Percentiles rank a stretch among this genome's conserved stretches.
phyloP scores from a whole-genome alignment of 2,329 filamentous ascomycete genomes.

The Pestalotiopsis sp. region DNA sequence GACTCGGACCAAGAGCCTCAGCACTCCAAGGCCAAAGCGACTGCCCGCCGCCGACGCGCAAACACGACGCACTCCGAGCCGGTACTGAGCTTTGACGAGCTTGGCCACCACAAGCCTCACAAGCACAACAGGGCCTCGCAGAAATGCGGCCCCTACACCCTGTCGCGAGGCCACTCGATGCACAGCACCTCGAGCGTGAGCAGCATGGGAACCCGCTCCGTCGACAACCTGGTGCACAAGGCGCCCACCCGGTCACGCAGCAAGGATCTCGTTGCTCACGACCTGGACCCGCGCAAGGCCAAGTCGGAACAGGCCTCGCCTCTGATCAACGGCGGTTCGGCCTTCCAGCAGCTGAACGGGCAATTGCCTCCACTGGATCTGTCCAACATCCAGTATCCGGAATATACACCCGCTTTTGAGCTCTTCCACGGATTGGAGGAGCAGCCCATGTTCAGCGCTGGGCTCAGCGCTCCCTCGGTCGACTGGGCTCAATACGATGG shows the following conservation, averaged over 20 bases:
- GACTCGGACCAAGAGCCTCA: constrained; percentile 55
- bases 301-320: constrained; percentile 67
- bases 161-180: constrained; percentile 61
- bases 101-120: constrained; percentile 66
- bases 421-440: constrained; percentile 57
- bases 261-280: constrained; percentile 37
- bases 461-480: constrained; percentile 57
- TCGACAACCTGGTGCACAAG: constrained; percentile 45
- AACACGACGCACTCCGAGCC: constrained; percentile 66
- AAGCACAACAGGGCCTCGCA: constrained; percentile 64
- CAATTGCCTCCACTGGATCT: constrained; percentile 62
- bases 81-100: constrained; percentile 61
- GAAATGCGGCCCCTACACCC: constrained; percentile 64
- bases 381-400: constrained; percentile 54
- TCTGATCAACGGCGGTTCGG: constrained; percentile 48
- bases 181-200: constrained; percentile 49
- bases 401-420: constrained; percentile 55
- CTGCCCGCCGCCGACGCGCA: constrained; percentile 56
- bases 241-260: constrained; percentile 37
- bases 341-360: constrained; percentile 55
- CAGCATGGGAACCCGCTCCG: constrained; percentile 48
- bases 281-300: constrained; percentile 50
- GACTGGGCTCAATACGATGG: constrained; percentile 57
- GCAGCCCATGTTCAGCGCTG: constrained; percentile 63
- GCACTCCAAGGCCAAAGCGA: constrained; percentile 43